Conservation (phyloP, 2,329 filamentous ascomycete genomes). For the Fusarium azukiicola region DNA sequence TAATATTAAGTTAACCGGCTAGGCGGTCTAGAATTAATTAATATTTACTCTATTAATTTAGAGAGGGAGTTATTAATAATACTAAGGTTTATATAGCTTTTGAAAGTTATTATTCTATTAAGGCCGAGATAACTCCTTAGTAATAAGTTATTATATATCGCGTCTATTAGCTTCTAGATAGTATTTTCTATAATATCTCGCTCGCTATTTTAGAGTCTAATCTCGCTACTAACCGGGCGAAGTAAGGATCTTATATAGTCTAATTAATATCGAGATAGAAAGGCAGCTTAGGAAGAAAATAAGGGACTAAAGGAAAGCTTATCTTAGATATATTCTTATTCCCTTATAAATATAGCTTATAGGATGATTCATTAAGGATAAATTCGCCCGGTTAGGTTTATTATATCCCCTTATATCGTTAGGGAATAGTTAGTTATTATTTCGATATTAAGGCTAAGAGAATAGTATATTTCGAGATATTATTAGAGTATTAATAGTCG, state of each 20-base stretch:
- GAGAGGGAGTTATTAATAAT: slow-evolving; percentile 48
- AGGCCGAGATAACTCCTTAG: slow-evolving; percentile 57
- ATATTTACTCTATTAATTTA: slow-evolving; percentile 46
- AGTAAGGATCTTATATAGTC: slow-evolving; percentile 59
- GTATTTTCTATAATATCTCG: slow-evolving; percentile 61
- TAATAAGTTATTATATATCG: slow-evolving; percentile 50
- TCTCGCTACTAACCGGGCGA: slow-evolving; percentile 60
- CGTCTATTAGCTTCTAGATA: slow-evolving; percentile 58
- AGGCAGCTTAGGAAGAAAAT: slow-evolving; percentile 55
- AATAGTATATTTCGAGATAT: slow-evolving; percentile 61
- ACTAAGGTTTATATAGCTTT: slow-evolving; percentile 62
- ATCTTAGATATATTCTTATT: slow-evolving; percentile 55
- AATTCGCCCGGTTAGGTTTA: slow-evolving; percentile 57
- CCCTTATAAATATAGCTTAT: slow-evolving; percentile 60
- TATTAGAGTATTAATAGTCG: slow-evolving; percentile 48
- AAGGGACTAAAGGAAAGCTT: slow-evolving; percentile 48
- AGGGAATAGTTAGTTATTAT: slow-evolving; percentile 57
- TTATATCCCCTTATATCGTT: slow-evolving; percentile 60
- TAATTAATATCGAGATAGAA: slow-evolving; percentile 59
- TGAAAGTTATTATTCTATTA: slow-evolving; percentile 59
- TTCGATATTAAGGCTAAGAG: slow-evolving; percentile 55
- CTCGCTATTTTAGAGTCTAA: slow-evolving; percentile 59
- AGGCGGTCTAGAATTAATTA: too few species aligned
- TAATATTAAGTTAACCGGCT: too few species aligned
- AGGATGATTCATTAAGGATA: slow-evolving; percentile 61